Percentiles rank a stretch among this genome's conserved stretches.
phyloP scores from a whole-genome alignment of 1,139 yeast genomes.

The Kurtzmaniella quercitrusa region DNA sequence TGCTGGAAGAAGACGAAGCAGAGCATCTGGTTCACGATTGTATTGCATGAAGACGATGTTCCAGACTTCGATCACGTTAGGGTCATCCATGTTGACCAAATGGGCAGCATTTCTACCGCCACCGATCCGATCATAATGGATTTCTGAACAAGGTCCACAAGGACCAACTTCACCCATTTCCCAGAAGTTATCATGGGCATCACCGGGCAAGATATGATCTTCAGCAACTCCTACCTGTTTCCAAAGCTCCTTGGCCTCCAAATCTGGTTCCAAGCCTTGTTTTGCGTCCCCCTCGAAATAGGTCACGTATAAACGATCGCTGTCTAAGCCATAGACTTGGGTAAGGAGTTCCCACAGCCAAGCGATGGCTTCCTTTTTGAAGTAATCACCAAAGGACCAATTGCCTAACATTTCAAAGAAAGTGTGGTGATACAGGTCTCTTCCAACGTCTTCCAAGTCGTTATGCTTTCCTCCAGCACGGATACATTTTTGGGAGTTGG shows the following conservation, averaged over 20 bases:
- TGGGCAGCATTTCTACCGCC: constrained; percentile 83
- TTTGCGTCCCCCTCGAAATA: constrained; percentile 90
- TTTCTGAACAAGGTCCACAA: constrained; percentile 98
- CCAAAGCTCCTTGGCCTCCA: constrained; percentile 91
- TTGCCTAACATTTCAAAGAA: constrained; percentile 99
- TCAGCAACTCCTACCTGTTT: constrained; percentile 80
- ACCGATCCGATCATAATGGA: constrained; percentile 96
- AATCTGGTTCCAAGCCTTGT: constrained; percentile 86
- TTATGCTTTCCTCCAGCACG: constrained; percentile 99
- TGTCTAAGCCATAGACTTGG: constrained; percentile 70
- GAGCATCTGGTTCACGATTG: constrained; percentile 89
- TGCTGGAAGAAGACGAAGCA: constrained; percentile 79
- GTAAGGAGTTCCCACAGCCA: constrained; percentile 93
- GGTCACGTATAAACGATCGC: constrained; percentile 83
- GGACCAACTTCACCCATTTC: constrained; percentile 99
- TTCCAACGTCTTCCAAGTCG: constrained; percentile 97
- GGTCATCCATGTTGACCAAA: constrained; percentile 93
- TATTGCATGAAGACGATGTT: constrained; percentile 94
- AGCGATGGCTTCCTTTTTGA: constrained; percentile 86
- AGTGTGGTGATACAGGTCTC: constrained; percentile 96
- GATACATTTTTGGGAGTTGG: constrained; percentile 94
- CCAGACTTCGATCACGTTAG: constrained; percentile 97
- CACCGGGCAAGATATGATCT: constrained; percentile 90
- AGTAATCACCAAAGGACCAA: constrained; percentile 99
- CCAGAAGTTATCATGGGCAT: constrained; percentile 93